Conservation (phyloP, 2,329 filamentous ascomycete species). For the Epichloe aotearoae region DNA sequence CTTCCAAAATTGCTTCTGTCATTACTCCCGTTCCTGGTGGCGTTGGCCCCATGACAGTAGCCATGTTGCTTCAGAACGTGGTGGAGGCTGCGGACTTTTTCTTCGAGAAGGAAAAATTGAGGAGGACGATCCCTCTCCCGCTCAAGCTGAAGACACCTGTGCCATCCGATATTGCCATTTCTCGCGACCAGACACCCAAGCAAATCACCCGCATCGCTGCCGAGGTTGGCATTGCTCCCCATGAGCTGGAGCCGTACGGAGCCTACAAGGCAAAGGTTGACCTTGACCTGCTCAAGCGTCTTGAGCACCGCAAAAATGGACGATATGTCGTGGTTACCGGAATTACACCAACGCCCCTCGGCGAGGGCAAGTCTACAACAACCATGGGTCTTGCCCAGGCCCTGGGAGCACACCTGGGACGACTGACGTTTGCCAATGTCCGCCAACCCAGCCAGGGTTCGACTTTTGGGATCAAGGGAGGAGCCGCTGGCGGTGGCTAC, state of each 20-base stretch:
- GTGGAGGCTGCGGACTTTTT: conserved; percentile 72
- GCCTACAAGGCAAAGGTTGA: conserved; percentile 94
- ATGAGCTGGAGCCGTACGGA: conserved; percentile 90
- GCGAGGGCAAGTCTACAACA: conserved; percentile 96
- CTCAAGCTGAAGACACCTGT: conserved; percentile 68
- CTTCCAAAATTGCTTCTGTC: conserved; percentile 71
- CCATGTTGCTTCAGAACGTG: conserved; percentile 94
- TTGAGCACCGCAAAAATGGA: conserved; percentile 78
- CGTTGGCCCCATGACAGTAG: conserved; percentile 97
- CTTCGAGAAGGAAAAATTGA: conserved; percentile 70
- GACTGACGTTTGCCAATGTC: conserved; percentile 89
- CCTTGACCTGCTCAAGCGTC: conserved; percentile 64
- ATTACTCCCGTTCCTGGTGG: conserved; percentile 96
- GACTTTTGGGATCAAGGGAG: conserved; percentile 98
- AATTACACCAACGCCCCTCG: conserved; percentile 91
- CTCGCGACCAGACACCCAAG: conserved; percentile 82
- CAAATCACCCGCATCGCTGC: conserved; percentile 71
- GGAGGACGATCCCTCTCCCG: conserved; percentile 70
- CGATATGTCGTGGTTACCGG: conserved; percentile 88
- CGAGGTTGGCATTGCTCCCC: conserved; percentile 75
- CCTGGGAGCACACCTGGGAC: conserved; percentile 74
- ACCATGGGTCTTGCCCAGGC: conserved; percentile 93
- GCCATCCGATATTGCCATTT: conserved; percentile 92
- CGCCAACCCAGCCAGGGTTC: conserved; percentile 93
- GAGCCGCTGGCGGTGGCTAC: conserved; percentile 92